These are phyloP conservation scores for Eucalyptus pumila DNA, from an alignment of 345 rosid genomes.

Conservation along the genomic window DNA sequence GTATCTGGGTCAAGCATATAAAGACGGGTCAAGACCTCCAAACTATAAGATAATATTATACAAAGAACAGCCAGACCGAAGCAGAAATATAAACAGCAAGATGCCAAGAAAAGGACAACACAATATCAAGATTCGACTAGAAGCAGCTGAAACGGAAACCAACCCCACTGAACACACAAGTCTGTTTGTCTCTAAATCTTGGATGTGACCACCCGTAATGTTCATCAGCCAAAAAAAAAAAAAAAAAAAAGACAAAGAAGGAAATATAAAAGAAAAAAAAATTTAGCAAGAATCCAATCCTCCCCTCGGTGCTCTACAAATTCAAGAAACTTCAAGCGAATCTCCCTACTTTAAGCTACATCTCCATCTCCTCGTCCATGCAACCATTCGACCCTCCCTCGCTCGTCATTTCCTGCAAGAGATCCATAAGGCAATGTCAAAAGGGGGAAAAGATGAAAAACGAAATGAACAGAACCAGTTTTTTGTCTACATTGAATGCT, in stretches of 20 bases:
- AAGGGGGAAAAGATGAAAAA: neutral
- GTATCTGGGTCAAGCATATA: neutral
- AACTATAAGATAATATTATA: neutral
- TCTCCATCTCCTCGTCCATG: slow-evolving; percentile 53
- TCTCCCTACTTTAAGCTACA: slow-evolving; percentile 8
- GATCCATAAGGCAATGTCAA: neutral
- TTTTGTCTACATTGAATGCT: neutral
- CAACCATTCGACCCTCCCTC: slow-evolving; percentile 42
- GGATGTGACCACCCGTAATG: neutral
- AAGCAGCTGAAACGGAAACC: neutral
- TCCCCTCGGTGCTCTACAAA: neutral
- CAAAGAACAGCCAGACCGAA: neutral
- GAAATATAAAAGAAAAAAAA: neutral
- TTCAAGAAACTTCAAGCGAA: slow-evolving; percentile 1
- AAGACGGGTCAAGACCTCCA: neutral
- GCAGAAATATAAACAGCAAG: neutral
- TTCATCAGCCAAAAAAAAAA: neutral
- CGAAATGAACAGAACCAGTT: neutral
- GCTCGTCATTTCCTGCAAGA: slow-evolving; percentile 19
- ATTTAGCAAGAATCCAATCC: neutral
- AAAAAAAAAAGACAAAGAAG: neutral
- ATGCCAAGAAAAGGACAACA: neutral
- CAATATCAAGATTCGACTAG: neutral
- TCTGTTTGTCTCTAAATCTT: neutral
- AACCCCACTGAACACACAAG: neutral